Base-by-base conservation (phyloP, 148 eudicot species). In the Diospyros kaki region DNA sequence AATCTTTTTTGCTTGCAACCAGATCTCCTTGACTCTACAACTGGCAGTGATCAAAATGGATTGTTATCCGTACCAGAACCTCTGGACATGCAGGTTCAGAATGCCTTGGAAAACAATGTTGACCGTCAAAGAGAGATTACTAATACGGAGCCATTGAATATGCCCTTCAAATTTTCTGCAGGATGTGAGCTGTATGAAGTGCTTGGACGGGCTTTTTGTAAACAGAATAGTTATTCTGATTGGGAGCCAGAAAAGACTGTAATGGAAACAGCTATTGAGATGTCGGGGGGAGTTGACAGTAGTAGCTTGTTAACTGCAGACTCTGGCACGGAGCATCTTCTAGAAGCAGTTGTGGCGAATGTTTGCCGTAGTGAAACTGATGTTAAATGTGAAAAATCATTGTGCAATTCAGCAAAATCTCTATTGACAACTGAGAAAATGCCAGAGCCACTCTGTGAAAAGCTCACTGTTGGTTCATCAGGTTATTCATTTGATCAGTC, bases 111-210 rank as follows among this genome's bases (percentile, higher is more conserved):
- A 54, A 63, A 61, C 12, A 83, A 28, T 28, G 28, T 81, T 60
- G 76, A 81, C n/a, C 52, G 64, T 40, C 79, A 81, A 69, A 75
- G 81, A 4, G 76, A 74, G 42, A 56, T 72, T 53, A 66, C 80
- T 71, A 63, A 79, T 71, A 28, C 28, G 0, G 88, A 82, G 18
- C 4, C 38, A 43, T 15, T 66, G 28, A 41, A 64, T 64, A 41
- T 2, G 48, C 66, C 40, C 4, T 38, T 62, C 3, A 72, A 44
- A 69, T 86, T 80, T 81, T 83, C 90, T 78, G 82, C 90, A 65
- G 97, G 89, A 38, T 88, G 83, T 80, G 98, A 94, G 86, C 84
- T 94, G 28, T 89, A 86, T 78, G 98, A 91, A 86, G 98, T 87
- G 40, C 75, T 94, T 54, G 95, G 95, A 72, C 90, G 91, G 43